Evolutionary conservation across 2,329 filamentous ascomycete species (phyloP).

Genomic region (Phoma sp.): DNA sequence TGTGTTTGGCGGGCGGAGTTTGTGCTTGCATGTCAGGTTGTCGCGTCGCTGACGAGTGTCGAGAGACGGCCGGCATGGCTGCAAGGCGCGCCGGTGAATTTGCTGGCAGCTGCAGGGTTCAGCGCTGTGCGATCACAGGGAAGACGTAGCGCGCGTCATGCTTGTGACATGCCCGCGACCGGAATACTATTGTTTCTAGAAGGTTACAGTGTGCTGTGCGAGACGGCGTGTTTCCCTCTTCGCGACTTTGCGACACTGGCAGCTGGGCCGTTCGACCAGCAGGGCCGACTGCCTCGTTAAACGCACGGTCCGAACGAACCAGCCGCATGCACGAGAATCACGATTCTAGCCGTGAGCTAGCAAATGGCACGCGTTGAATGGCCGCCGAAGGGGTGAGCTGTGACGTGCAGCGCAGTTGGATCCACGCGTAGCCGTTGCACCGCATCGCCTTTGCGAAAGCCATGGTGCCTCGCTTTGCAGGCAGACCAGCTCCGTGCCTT

Average conservation of each 20-base stretch:
- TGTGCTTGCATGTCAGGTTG: constrained; percentile 19
- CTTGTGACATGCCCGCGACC: constrained; percentile 22
- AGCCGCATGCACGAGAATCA: background rate
- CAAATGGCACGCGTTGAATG: constrained; percentile 8
- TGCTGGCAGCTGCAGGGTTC: constrained; percentile 21
- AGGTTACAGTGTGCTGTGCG: constrained; percentile 2
- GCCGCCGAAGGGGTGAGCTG: constrained; percentile 1
- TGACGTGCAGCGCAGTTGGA: background rate
- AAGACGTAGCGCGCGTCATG: constrained; percentile 28
- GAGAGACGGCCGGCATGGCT: constrained; percentile 17
- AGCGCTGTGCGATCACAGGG: constrained; percentile 14
- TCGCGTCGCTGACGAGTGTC: constrained; percentile 11
- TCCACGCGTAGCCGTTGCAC: constrained; percentile 5
- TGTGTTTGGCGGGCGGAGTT: constrained; percentile 30
- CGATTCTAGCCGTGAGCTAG: constrained; percentile 14
- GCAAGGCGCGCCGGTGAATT: constrained; percentile 17
- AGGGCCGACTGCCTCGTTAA: constrained; percentile 15
- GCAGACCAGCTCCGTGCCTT: constrained; percentile 1
- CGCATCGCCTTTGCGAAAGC: constrained; percentile 6
- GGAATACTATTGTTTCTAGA: constrained; percentile 7
- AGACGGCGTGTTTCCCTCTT: constrained; percentile 10
- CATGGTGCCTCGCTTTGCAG: background rate
- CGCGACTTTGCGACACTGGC: constrained; percentile 12
- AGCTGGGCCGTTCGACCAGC: constrained; percentile 2
- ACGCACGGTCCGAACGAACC: constrained; percentile 9